phyloP scores from a whole-genome alignment of 2,329 filamentous ascomycete genomes.

The Rachicladosporium sp. region DNA sequence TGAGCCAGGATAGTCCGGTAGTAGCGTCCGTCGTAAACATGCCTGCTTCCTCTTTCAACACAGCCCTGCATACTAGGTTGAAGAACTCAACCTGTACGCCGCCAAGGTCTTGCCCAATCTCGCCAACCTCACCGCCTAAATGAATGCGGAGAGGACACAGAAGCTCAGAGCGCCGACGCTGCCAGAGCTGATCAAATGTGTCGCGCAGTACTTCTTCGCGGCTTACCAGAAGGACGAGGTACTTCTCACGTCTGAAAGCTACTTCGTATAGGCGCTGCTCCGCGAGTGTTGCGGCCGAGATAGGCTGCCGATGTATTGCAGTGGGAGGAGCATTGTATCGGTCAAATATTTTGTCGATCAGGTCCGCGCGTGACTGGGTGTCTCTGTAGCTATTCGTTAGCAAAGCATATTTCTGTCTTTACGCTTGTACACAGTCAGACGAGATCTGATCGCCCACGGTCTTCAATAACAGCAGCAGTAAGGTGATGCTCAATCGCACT shows the following conservation, averaged over 20 bases:
- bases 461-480: no score
- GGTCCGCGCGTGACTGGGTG: no score
- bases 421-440: no score
- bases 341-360: no score
- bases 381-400: no score
- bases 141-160: slow-evolving; percentile 78
- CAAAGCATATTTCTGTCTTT: no score
- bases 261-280: no score
- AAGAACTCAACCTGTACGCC: slow-evolving; percentile 97
- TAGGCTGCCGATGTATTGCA: no score
- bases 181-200: slow-evolving; percentile 75
- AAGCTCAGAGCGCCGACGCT: slow-evolving; percentile 68
- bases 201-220: slow-evolving; percentile 30
- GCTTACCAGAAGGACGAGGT: slow-evolving; percentile 33
- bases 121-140: slow-evolving; percentile 63
- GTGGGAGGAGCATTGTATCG: no score
- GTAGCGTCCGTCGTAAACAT: slow-evolving; percentile 67
- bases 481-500: no score
- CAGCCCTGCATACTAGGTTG: slow-evolving; percentile 66
- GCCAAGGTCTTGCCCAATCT: slow-evolving; percentile 84
- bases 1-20: slow-evolving; percentile 79
- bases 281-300: no score
- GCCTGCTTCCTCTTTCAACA: slow-evolving; percentile 56
- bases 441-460: no score
- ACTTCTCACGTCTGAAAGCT: slow-evolving; percentile 7